phyloP scores from a whole-genome alignment of 2,329 filamentous ascomycete species.

The Nemania sp. region DNA sequence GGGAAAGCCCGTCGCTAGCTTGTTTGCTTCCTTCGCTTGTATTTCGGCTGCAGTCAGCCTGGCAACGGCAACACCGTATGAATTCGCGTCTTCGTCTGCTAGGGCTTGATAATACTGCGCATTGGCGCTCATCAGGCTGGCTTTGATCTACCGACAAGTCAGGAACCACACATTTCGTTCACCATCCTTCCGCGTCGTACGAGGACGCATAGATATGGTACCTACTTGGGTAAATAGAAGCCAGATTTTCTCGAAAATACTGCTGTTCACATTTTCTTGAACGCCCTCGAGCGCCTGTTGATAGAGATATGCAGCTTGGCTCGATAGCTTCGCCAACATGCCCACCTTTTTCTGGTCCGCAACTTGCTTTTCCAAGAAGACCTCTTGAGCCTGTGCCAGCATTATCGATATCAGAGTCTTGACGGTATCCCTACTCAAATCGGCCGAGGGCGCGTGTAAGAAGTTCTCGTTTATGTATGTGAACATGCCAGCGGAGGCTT shows the following conservation, averaged over 20 bases:
- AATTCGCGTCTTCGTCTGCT: conserved; percentile 85
- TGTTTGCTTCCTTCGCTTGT: conserved; percentile 77
- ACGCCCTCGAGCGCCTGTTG: conserved; percentile 85
- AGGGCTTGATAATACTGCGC: conserved; percentile 94
- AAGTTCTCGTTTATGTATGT: conserved; percentile 99
- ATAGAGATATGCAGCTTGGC: conserved; percentile 88
- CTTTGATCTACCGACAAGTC: conserved; percentile 64
- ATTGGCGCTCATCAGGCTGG: conserved; percentile 78
- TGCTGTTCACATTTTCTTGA: conserved; percentile 89
- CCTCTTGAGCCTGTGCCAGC: conserved; percentile 94
- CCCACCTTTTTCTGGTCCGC: conserved; percentile 91
- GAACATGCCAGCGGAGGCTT: conserved; percentile 98
- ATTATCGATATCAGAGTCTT: conserved; percentile 92
- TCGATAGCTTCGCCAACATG: conserved; percentile 87
- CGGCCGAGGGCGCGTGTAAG: conserved; percentile 93
- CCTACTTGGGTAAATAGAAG: conserved; percentile 76
- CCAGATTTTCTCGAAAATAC: conserved; percentile 95
- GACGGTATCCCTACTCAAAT: conserved; percentile 92
- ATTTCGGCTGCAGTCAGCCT: conserved; percentile 81
- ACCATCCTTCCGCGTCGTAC: background rate
- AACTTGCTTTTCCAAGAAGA: conserved; percentile 96
- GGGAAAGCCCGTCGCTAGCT: conserved; percentile 79
- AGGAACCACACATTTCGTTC: conserved; percentile 17
- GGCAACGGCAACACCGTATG: conserved; percentile 83
- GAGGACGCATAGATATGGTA: conserved; percentile 5